phyloP scores from a whole-genome alignment of 371 early-diverging fungal genomes.

The Rhizopus arrhizus region DNA sequence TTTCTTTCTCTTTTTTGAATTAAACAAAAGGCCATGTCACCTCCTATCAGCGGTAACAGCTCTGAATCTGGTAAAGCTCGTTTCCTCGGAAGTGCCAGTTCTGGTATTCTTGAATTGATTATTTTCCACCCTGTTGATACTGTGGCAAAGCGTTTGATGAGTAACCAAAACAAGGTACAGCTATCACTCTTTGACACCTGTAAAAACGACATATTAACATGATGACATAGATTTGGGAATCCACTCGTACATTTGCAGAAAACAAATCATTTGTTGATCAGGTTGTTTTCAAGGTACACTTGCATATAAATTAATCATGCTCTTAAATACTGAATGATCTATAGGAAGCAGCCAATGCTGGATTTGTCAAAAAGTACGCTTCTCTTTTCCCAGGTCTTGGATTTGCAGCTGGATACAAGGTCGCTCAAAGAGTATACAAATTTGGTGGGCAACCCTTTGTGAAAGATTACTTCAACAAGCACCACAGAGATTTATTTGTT shows the following conservation, averaged over 20 bases:
- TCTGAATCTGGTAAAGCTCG: conserved; percentile 84
- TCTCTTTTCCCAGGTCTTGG: conserved; percentile 97
- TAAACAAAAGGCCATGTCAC: conserved; percentile 51
- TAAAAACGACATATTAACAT: no score
- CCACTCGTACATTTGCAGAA: conserved; percentile 59
- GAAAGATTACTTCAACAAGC: conserved; percentile 84
- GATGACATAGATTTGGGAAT: conserved; percentile 58
- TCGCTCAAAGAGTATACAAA: conserved; percentile 95
- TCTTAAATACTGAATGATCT: conserved; percentile 15
- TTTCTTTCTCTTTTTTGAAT: conserved; percentile 13
- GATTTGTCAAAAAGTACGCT: conserved; percentile 80
- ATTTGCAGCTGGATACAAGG: conserved; percentile 95
- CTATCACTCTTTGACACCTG: no score
- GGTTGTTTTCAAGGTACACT: conserved; percentile 79
- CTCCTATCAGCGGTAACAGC: conserved; percentile 60
- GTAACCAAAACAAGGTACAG: conserved; percentile 78
- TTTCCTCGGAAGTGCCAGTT: conserved; percentile 88
- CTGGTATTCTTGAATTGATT: conserved; percentile 92
- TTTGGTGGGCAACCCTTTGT: conserved; percentile 98
- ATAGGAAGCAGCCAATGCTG: conserved; percentile 77
- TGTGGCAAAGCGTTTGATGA: conserved; percentile 97
- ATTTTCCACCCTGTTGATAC: conserved; percentile 98
- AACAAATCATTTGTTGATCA: conserved; percentile 66
- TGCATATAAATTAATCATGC: background rate
- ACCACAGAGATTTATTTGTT: conserved; percentile 79